Conservation (phyloP, 2,329 filamentous ascomycete species). For the Xenosphaeropsis pyriputrescens region DNA sequence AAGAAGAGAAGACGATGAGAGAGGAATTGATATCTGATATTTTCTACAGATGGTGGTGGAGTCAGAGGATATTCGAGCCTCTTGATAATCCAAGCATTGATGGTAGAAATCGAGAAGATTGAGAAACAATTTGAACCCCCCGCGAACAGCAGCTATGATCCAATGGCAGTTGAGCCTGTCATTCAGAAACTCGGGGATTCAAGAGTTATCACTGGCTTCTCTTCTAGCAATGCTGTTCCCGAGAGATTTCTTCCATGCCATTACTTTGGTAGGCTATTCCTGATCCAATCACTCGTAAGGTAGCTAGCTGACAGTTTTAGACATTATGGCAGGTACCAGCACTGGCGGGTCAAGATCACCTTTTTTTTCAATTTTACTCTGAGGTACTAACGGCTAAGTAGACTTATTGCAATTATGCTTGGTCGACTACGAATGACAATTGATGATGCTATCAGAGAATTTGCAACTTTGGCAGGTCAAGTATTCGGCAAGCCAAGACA, state of each 20-base stretch:
- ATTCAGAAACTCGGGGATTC: no score
- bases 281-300: no score
- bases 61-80: conserved; percentile 19
- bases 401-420: neutral
- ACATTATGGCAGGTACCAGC: neutral
- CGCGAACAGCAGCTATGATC: neutral
- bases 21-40: no score
- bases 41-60: conserved; percentile 17
- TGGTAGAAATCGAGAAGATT: conserved; percentile 10
- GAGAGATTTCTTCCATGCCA: neutral
- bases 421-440: neutral
- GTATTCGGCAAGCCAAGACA: no score
- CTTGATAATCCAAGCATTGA: conserved; percentile 17
- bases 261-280: neutral
- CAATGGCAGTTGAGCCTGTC: no score
- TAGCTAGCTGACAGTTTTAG: neutral
- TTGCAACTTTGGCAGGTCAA: neutral
- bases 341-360: neutral
- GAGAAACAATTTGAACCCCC: neutral
- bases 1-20: no score
- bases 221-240: no score
- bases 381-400: neutral
- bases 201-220: no score
- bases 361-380: neutral
- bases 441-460: neutral